Evolutionary conservation across 108 stramenopile species (phyloP).

Genomic region (Cyclotella sp.): DNA sequence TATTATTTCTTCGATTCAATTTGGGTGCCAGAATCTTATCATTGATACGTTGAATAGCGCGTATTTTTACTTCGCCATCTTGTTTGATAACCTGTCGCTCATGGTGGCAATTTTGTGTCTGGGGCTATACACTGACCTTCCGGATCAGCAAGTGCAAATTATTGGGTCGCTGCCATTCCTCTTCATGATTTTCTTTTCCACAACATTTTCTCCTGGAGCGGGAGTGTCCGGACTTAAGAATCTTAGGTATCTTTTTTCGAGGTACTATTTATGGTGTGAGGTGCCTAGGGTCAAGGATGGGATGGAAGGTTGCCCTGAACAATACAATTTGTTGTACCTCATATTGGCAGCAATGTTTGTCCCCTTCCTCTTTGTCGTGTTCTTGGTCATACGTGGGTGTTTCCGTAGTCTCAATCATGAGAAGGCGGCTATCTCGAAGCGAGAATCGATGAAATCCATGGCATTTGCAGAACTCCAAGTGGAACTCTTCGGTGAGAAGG

Average conservation of each 20-base stretch:
- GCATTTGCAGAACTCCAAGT: slow-evolving; percentile 39
- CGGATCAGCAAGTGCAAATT: slow-evolving; percentile 65
- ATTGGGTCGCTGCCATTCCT: slow-evolving; percentile 67
- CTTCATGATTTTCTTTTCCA: slow-evolving; percentile 76
- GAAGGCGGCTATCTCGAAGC: slow-evolving; percentile 19
- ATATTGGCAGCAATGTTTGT: slow-evolving; percentile 51
- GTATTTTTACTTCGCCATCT: slow-evolving; percentile 57
- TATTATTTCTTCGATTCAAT: slow-evolving; percentile 51
- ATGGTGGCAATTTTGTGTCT: slow-evolving; percentile 63
- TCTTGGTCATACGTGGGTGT: slow-evolving; percentile 1
- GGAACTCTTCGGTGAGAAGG: slow-evolving; percentile 42
- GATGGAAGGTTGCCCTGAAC: slow-evolving; percentile 75
- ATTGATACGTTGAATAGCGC: slow-evolving; percentile 36
- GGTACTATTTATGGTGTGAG: slow-evolving; percentile 77
- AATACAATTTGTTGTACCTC: slow-evolving; percentile 49
- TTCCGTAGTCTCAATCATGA: slow-evolving; percentile 6
- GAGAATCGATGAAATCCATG: slow-evolving; percentile 32
- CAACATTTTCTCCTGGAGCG: slow-evolving; percentile 68
- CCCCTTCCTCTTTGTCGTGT: slow-evolving; percentile 41
- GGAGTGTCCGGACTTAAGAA: slow-evolving; percentile 62
- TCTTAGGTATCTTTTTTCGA: slow-evolving; percentile 64
- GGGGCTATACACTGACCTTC: slow-evolving; percentile 59
- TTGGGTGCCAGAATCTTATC: slow-evolving; percentile 28
- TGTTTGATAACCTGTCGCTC: slow-evolving; percentile 57
- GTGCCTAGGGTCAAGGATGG: slow-evolving; percentile 55